A percentile compares a stretch with the other conserved stretches of the same genome.
phyloP scores from a whole-genome alignment of 2,329 filamentous ascomycete genomes.

The Elsinoe fawcettii region DNA sequence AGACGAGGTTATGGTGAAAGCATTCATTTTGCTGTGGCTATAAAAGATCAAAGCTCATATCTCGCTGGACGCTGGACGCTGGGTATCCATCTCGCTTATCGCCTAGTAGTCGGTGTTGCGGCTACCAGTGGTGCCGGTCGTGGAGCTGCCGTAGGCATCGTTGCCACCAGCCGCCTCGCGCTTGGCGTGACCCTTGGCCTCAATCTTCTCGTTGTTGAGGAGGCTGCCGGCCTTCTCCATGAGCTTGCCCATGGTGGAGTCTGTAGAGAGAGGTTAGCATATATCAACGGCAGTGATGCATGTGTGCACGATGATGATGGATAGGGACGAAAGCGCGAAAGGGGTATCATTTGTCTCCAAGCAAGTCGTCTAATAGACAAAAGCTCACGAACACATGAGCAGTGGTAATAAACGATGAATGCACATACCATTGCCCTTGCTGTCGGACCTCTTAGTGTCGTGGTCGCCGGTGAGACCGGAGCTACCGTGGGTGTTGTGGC shows the following conservation, averaged over 20 bases:
- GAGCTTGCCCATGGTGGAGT: slow-evolving; percentile 49
- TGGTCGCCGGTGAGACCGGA: neutral
- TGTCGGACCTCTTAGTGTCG: neutral
- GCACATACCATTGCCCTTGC: slow-evolving; percentile 6
- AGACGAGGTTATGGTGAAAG: neutral
- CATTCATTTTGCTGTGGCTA: neutral
- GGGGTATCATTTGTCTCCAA: slow-evolving; percentile 4
- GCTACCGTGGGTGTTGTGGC: too few species aligned
- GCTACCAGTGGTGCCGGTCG: neutral
- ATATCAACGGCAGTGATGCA: neutral
- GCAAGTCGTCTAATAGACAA: neutral
- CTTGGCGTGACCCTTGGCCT: slow-evolving; percentile 45
- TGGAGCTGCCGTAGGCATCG: neutral
- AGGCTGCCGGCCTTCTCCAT: slow-evolving; percentile 51
- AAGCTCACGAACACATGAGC: slow-evolving; percentile 15
- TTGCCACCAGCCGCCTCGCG: slow-evolving; percentile 32
- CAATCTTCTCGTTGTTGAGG: slow-evolving; percentile 42
- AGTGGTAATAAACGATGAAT: neutral
- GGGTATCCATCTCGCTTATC: neutral
- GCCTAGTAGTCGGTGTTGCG: slow-evolving; percentile 1
- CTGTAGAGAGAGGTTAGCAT: slow-evolving; percentile 23
- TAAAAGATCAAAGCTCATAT: neutral
- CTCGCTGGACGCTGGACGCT: neutral
- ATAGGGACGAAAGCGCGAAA: neutral
- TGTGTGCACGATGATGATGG: neutral